Base-by-base conservation (phyloP, 345 rosid genomes). In the Moricandia arvensis region DNA sequence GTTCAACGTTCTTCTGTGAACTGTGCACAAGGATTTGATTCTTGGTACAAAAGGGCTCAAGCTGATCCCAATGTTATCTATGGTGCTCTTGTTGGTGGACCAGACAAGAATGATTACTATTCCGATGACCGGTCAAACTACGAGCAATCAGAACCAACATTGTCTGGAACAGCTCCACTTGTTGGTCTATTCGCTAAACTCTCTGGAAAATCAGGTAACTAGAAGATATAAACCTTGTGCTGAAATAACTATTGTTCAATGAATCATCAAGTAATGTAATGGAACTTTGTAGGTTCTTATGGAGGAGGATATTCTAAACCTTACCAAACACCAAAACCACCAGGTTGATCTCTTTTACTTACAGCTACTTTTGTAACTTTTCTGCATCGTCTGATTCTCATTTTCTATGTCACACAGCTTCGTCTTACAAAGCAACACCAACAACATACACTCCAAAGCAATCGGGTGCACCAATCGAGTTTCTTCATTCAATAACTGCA, bases 31-130 rank as follows among this genome's bases (percentile, higher is more conserved):
- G 95, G 95, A 17, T 90, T 80, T 47, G 90, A 49, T 18, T 59
- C 78, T 16, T 89, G 92, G 90, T 89, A 83, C 33, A 76, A 58
- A 38, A 80, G 82, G 6, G 59, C 75, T 8, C 79, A 85, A 62
- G 78, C 76, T 43, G 81, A 88, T 63, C 95, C 95, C 0, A 90
- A 86, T 63, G 80, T 85, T 26, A 35, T 88, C 7, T 5, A 81
- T 3, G 92, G 90, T 34, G 95, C 89, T 5, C 85, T 88, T 3
- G 89, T 89, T 38, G 95, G 95, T 35, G 89, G 92, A 47, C 95
- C 95, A 2, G 85, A 87, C 75, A 72, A 81, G 59, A 83, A 82
- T 0, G 94, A 93, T 7, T 69, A 84, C 33, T 92, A 86, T 75
- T 30, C 35, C 0, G 90, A 90, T 74, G 84, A 84, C 57, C 77